Evolutionary conservation across 306 rosid genomes (phyloP).

Genomic region (Prunus mira): DNA sequence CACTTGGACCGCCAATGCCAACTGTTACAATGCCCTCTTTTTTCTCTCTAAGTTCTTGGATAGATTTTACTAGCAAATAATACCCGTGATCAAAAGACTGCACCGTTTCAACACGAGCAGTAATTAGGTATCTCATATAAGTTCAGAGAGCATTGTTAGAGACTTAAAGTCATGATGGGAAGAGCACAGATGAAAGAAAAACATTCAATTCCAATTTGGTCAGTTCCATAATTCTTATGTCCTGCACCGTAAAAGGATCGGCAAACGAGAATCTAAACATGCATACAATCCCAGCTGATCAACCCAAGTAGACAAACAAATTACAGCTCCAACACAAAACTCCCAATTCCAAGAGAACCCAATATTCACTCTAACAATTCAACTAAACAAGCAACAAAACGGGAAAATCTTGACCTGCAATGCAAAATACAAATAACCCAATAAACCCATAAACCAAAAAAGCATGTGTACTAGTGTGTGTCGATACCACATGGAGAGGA

Average conservation of each 20-base stretch:
- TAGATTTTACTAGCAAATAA: conserved; percentile 87
- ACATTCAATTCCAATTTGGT: neutral
- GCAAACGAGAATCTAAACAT: neutral
- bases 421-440: neutral
- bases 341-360: conserved; percentile 13
- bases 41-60: conserved; percentile 95
- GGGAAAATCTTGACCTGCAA: neutral
- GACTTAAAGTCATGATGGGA: neutral
- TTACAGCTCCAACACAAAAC: neutral
- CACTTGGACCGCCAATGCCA: conserved; percentile 98
- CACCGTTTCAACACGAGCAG: conserved; percentile 37
- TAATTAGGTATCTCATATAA: conserved; percentile 14
- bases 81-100: conserved; percentile 99
- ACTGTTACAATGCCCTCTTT: conserved; percentile 85
- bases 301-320: neutral
- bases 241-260: conserved; percentile 7
- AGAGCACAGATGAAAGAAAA: neutral
- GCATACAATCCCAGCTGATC: neutral
- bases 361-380: neutral
- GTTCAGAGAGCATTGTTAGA: neutral
- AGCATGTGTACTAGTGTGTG: neutral
- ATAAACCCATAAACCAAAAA: neutral
- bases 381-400: neutral
- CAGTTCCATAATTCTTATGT: neutral
- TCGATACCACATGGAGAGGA: conserved; percentile 89